phyloP scores from a whole-genome alignment of 2,329 filamentous ascomycete genomes.

The Aureobasidium sp. region DNA sequence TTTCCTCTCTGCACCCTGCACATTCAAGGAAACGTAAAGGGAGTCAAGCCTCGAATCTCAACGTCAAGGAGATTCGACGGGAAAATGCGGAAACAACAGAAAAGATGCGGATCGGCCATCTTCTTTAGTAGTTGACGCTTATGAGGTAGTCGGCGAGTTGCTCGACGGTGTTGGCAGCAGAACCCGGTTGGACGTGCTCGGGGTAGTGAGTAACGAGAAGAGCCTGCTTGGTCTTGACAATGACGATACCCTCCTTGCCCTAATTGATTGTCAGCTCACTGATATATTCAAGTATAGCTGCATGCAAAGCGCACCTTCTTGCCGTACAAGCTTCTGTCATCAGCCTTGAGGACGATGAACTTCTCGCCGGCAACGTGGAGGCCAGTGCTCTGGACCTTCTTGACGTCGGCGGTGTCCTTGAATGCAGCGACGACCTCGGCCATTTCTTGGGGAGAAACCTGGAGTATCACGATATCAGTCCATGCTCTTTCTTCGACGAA shows the following conservation, averaged over 20 bases:
- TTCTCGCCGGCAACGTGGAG: conserved; percentile 69
- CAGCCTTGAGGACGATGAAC: conserved; percentile 69
- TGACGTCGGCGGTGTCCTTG: conserved; percentile 50
- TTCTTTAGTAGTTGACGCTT: conserved; percentile 64
- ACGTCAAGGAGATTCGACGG: conserved; percentile 3
- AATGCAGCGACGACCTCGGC: conserved; percentile 44
- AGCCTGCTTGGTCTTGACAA: conserved; percentile 82
- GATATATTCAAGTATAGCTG: neutral
- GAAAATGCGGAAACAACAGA: neutral
- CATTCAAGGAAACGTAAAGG: conserved; percentile 10
- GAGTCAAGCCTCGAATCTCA: conserved; percentile 7
- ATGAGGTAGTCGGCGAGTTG: conserved; percentile 82
- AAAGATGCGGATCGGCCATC: neutral
- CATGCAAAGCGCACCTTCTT: conserved; percentile 58
- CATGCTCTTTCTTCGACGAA: neutral
- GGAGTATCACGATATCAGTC: conserved; percentile 4
- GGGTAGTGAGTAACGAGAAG: conserved; percentile 84
- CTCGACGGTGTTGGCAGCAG: conserved; percentile 72
- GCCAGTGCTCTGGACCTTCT: conserved; percentile 64
- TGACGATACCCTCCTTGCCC: conserved; percentile 73
- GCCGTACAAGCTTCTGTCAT: conserved; percentile 73
- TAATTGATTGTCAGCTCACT: conserved; percentile 27
- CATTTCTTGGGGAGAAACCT: conserved; percentile 51
- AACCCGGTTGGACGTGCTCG: conserved; percentile 64
- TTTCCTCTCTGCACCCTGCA: conserved; percentile 13